A percentile compares a stretch with the other conserved stretches of the same genome.
These are phyloP conservation scores for Polychytrium aggregatum DNA, from an alignment of 192 early-diverging fungal genomes.

Conservation along the genomic window DNA sequence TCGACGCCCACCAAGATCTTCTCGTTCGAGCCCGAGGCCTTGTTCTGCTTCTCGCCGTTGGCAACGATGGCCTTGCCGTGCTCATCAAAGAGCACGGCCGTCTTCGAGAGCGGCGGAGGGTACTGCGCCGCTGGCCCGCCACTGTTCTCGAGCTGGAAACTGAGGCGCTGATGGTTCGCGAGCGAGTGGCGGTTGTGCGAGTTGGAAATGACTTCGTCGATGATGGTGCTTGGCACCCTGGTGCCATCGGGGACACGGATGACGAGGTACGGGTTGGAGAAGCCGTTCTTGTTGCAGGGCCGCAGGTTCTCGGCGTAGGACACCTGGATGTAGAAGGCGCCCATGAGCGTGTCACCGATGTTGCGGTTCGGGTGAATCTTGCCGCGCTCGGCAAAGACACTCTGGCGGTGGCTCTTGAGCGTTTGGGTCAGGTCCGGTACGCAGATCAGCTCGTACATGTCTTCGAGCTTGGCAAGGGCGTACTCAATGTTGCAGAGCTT, in stretches of 20 bases:
- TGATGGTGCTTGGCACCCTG: no score
- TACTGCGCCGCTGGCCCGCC: not conserved
- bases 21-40: no score
- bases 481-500: slow-evolving; percentile 48
- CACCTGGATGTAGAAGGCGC: slow-evolving; percentile 33
- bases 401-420: slow-evolving; percentile 24
- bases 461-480: slow-evolving; percentile 37
- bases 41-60: no score
- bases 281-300: slow-evolving; percentile 38
- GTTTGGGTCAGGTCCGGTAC: slow-evolving; percentile 24
- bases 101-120: no score
- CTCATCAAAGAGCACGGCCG: no score
- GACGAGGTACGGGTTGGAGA: slow-evolving; percentile 37
- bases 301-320: slow-evolving; percentile 46
- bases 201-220: no score
- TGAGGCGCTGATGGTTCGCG: no score
- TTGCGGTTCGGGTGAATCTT: no score
- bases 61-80: no score
- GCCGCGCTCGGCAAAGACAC: not conserved
- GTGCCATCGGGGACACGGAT: slow-evolving; percentile 45
- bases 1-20: slow-evolving; percentile 23
- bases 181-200: no score
- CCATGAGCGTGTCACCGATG: slow-evolving; percentile 22
- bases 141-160: slow-evolving; percentile 1
- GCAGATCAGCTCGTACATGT: slow-evolving; percentile 43